Base-by-base conservation (phyloP, 2,329 filamentous ascomycete genomes). In the Acephala macrosclerotiorum region DNA sequence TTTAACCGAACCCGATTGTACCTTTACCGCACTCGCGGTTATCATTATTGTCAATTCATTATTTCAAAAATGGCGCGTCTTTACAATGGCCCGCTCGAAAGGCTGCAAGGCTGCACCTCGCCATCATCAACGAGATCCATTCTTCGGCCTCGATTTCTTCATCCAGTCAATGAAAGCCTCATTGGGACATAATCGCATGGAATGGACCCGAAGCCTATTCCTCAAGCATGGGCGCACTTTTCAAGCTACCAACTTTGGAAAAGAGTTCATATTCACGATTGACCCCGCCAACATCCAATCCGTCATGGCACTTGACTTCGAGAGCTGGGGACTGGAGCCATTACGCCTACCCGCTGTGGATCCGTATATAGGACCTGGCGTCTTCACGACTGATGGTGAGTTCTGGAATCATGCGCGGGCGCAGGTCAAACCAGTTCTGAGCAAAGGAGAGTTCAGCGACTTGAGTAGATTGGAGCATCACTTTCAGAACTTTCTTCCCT, bases 381-480 rank as follows among this genome's bases (percentile, higher is more conserved):
- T 53, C 49, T 53, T 53, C 16, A 53, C 26, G 11, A 53, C 49
- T 29, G 22, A 53, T 16, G 26, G 49, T 1, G 25, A 3, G 14
- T 53, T 53, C 26, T 53, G 26, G 49, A 12, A 5, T 2, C 26
- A 53, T 53, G 49, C 49, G 12, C 11, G 49, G 29, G 49, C 49
- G 11, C 26, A 53, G 18, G 49, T 53, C 8, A 53, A 53, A 25
- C 26, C 49, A 12, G 29, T 53, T n/a, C 18, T 53, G 12, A 33
- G 49, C 18, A 53, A 53, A 29, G 49, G 22, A n/a, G 22, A 29
- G 25, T 53, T 53, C 18, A 53, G 49, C 49, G 14, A 53, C 26
- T 33, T 53, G 49, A 53, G 49, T 16, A 29, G 26, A 18, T 18
- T 53, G 49, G 49, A 53, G 18, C 18, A 29, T 53, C 49, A 53